Conservation (phyloP, 2,329 filamentous ascomycete species). For the Penicillium sp. region DNA sequence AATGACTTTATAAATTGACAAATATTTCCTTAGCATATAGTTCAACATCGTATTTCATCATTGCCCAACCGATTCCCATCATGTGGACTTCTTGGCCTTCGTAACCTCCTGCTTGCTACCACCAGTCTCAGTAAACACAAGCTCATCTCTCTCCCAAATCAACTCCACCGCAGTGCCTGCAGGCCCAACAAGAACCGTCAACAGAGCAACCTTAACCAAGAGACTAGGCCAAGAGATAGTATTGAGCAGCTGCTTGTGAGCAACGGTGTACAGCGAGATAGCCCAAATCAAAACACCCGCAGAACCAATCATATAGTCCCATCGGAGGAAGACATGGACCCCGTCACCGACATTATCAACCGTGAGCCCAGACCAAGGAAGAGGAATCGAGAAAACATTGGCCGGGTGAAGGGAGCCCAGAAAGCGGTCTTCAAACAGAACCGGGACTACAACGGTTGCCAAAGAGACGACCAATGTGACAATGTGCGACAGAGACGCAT, state of each 20-base stretch:
- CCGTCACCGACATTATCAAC: conserved; percentile 41
- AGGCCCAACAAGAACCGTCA: conserved; percentile 43
- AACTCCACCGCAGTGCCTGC: conserved; percentile 45
- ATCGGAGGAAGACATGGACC: conserved; percentile 48
- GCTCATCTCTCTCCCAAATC: conserved; percentile 52
- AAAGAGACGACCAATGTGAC: conserved; percentile 42
- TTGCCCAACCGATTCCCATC: background rate
- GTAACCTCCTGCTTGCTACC: conserved; percentile 32
- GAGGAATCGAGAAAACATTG: conserved; percentile 37
- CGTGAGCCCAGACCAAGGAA: conserved; percentile 32
- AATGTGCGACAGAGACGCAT: conserved; percentile 43
- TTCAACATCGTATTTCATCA: background rate
- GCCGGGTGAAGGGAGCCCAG: conserved; percentile 37
- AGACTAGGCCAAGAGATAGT: conserved; percentile 26
- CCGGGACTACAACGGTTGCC: conserved; percentile 37
- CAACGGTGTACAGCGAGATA: conserved; percentile 34
- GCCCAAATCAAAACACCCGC: conserved; percentile 47
- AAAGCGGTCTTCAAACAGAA: conserved; percentile 33
- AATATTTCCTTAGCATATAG: background rate
- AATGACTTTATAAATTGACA: no score
- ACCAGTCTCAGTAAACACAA: conserved; percentile 37
- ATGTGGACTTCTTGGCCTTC: conserved; percentile 29
- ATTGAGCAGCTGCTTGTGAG: conserved; percentile 28
- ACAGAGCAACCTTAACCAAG: conserved; percentile 34
- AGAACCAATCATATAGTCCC: conserved; percentile 49